Conservation (phyloP, 495 filamentous ascomycete species). For the Penicillium coprophilum region DNA sequence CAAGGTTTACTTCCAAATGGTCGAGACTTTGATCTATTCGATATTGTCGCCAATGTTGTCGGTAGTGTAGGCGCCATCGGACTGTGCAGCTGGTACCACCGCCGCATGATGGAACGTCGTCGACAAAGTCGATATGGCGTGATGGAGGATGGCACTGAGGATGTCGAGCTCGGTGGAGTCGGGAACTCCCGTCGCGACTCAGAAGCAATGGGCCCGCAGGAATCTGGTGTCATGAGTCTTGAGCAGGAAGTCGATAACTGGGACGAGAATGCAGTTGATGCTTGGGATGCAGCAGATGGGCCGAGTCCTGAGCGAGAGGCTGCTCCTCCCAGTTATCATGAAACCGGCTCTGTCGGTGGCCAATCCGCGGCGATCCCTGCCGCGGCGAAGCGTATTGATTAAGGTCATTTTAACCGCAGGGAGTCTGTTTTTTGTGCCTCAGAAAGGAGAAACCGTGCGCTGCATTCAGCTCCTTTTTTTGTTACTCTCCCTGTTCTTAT, state of each 20-base stretch:
- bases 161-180: slow-evolving; percentile 55
- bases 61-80: slow-evolving; percentile 71
- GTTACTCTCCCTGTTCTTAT: slow-evolving; percentile 8
- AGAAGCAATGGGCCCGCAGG: slow-evolving; percentile 57
- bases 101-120: slow-evolving; percentile 89
- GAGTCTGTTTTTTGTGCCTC: not conserved
- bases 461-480: not conserved
- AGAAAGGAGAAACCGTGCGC: not conserved
- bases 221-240: slow-evolving; percentile 53
- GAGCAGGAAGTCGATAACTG: slow-evolving; percentile 80
- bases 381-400: slow-evolving; percentile 25
- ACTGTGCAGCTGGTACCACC: slow-evolving; percentile 86
- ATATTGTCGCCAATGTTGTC: slow-evolving; percentile 84
- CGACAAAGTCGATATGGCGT: slow-evolving; percentile 70
- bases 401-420: not conserved
- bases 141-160: slow-evolving; percentile 54
- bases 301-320: slow-evolving; percentile 16
- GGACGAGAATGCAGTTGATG: slow-evolving; percentile 77
- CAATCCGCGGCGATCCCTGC: slow-evolving; percentile 4
- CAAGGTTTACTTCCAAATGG: slow-evolving; percentile 80
- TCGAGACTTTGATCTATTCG: slow-evolving; percentile 77
- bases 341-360: slow-evolving; percentile 8
- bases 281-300: slow-evolving; percentile 66
- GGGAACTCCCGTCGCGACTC: slow-evolving; percentile 46
- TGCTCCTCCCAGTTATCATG: slow-evolving; percentile 25